Conservation (phyloP, 441 rosid genomes). For the Gossypium davidsonii region DNA sequence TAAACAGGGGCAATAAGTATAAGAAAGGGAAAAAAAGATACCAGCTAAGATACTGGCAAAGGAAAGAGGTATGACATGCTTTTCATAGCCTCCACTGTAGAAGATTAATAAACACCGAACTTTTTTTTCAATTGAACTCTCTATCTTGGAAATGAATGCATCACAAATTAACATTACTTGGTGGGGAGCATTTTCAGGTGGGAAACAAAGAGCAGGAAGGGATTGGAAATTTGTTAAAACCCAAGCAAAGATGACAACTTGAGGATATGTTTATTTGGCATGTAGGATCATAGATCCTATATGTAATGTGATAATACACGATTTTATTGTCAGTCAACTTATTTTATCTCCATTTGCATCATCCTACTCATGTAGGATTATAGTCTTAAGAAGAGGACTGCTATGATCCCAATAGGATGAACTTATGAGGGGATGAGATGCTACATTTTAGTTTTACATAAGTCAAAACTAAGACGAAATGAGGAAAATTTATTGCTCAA, state of each 20-base stretch:
- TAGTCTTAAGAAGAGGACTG: not conserved
- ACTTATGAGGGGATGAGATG: not conserved
- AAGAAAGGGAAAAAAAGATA: not conserved
- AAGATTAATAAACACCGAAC: not conserved
- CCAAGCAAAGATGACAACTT: not conserved
- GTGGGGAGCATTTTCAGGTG: not conserved
- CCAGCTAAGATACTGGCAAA: not conserved
- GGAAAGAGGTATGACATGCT: not conserved
- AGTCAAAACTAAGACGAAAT: not conserved
- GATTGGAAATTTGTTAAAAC: not conserved
- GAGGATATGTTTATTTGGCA: not conserved
- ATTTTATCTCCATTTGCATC: not conserved
- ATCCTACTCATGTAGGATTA: not conserved
- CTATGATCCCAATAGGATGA: not conserved
- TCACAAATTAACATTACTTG: not conserved
- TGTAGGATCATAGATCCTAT: not conserved
- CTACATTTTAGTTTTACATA: not conserved
- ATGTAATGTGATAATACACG: not conserved
- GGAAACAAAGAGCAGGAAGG: not conserved
- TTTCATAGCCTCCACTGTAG: not conserved
- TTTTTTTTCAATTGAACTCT: not conserved
- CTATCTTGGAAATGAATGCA: not conserved
- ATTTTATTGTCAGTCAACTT: not conserved
- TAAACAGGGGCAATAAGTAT: not conserved
- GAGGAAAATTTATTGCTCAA: not conserved